A percentile compares a stretch with the other conserved stretches of the same genome.
Conservation (phyloP, 768 basidiomycete genomes). For the Rhodosporidiobolus sp. region DNA sequence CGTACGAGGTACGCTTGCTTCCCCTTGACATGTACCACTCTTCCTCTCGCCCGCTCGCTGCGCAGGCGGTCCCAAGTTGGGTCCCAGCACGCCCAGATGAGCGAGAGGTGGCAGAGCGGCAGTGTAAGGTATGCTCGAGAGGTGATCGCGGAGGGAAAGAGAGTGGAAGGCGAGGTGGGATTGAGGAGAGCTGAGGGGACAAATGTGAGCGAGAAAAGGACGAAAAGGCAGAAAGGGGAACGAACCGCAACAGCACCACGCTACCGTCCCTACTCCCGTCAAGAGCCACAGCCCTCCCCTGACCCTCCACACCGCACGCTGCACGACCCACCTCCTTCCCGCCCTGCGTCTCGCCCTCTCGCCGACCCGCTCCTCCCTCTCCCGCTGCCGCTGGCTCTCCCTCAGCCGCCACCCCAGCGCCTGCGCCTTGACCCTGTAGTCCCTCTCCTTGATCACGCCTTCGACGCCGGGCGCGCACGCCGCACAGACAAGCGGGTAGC, state of each 20-base stretch:
- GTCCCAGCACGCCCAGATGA: constrained; percentile 33
- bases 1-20: constrained; percentile 5
- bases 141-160: background rate
- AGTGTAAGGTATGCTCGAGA: background rate
- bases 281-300: constrained; percentile 3
- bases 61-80: constrained; percentile 21
- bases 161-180: background rate
- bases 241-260: background rate
- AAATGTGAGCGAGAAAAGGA: background rate
- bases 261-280: background rate
- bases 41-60: background rate
- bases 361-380: background rate
- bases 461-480: constrained; percentile 74
- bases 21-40: background rate
- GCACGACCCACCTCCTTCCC: constrained; percentile 5
- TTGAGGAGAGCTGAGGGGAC: background rate
- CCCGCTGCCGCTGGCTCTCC: constrained; percentile 50
- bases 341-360: constrained; percentile 1
- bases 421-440: constrained; percentile 71
- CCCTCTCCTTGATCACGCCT: constrained; percentile 70
- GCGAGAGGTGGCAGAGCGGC: background rate
- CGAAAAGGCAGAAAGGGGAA: background rate
- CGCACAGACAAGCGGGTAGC: constrained; percentile 84
- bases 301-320: constrained; percentile 9
- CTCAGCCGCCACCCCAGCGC: constrained; percentile 71